Evolutionary conservation across 164 flowering plant species (phyloP).

Genomic region (Piper longum): DNA sequence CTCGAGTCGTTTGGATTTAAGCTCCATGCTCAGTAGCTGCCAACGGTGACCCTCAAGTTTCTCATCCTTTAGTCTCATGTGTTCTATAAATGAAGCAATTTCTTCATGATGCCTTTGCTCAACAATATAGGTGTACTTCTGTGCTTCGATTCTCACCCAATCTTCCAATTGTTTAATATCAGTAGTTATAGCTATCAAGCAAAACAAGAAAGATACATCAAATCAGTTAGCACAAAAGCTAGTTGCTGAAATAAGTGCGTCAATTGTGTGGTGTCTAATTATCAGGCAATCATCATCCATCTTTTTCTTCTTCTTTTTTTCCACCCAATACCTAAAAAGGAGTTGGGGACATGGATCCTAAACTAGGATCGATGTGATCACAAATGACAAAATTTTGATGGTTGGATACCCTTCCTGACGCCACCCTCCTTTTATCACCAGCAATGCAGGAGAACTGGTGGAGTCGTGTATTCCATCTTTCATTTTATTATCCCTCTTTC

Average conservation of each 20-base stretch:
- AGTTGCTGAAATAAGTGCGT: not conserved
- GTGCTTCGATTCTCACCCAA: slow-evolving; percentile 46
- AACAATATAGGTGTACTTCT: slow-evolving; percentile 27
- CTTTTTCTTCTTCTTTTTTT: too few species aligned
- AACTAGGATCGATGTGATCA: too few species aligned
- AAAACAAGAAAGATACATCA: not conserved
- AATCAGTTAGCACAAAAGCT: not conserved
- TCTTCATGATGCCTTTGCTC: slow-evolving; percentile 63
- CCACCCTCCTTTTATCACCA: too few species aligned
- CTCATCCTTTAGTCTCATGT: slow-evolving; percentile 72
- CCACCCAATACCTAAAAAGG: too few species aligned
- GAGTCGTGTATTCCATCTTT: too few species aligned
- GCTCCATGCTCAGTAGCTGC: slow-evolving; percentile 63
- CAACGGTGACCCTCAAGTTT: slow-evolving; percentile 62
- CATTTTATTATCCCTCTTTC: too few species aligned
- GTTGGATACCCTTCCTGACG: too few species aligned
- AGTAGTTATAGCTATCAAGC: slow-evolving; percentile 17
- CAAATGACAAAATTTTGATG: too few species aligned
- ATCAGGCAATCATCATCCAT: not conserved
- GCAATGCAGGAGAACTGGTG: too few species aligned
- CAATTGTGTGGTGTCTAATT: too few species aligned
- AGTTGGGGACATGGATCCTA: too few species aligned
- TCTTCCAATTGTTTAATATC: slow-evolving; percentile 38
- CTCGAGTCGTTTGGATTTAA: slow-evolving; percentile 59
- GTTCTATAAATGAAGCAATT: slow-evolving; percentile 67